Base-by-base conservation (phyloP, 768 basidiomycete genomes). In the Lactarius sanguifluus region DNA sequence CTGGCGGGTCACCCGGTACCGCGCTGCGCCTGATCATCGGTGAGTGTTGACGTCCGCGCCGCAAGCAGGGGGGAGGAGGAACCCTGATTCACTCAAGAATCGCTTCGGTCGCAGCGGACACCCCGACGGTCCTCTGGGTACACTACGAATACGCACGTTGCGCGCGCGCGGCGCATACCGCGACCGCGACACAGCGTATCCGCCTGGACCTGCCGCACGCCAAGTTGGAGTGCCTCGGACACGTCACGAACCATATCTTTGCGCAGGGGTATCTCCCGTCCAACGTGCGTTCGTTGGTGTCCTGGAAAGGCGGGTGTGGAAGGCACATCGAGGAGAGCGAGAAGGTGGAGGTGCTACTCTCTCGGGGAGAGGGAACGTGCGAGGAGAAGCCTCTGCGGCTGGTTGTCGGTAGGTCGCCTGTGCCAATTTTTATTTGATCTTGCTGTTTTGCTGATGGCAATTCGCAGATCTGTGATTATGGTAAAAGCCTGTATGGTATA, bases 191-290 rank as follows among this genome's bases (percentile, higher is more conserved):
- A 20, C 83, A 83, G 70, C 80, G 81, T 43, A 66, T 82, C 67
- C 80, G 78, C 72, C 75, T 82, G 41, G 76, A 78, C 47, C 64
- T 68, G 47, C 69, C 70, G 0, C 73, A 76, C 50, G 40, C 28
- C 34, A 78, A 73, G 70, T 74, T 59, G 79, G 80, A 80, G 67
- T 72, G 75, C 30, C 66, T 83, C 23, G 81, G 81, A n/a, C 78
- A 83, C 63, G 69, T 83, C 64, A 82, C 81, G 61, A 83, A 83
- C 75, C 65, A 83, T 63, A 75, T 83, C 68, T 84, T 83, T 73
- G 67, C 57, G 34, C 75, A 76, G 40, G 78, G 79, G 1, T 84
- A 77, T 60, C 71, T 78, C 30, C 72, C 76, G 10, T 66, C 73
- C n/a, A 73, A 77, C 59, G 61, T 76, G 54, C 74, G 81, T 60